These are phyloP conservation scores for Neonectria magnoliae DNA, from an alignment of 2,329 filamentous ascomycete species.

Conservation along the genomic window DNA sequence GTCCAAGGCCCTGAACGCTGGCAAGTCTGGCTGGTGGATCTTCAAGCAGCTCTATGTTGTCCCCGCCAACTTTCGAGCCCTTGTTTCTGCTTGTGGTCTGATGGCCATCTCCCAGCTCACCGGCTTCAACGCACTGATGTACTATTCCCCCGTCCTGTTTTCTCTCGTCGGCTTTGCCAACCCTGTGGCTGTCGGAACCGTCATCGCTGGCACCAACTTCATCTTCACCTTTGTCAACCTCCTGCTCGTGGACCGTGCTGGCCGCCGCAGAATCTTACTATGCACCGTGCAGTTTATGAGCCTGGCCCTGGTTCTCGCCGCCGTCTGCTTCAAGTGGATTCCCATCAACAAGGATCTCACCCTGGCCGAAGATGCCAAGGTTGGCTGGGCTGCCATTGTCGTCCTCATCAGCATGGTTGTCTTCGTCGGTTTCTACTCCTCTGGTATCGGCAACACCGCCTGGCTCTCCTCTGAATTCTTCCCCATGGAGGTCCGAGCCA, in stretches of 20 bases:
- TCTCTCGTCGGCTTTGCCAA: conserved; percentile 60
- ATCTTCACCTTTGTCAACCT: conserved; percentile 61
- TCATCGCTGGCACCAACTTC: conserved; percentile 58
- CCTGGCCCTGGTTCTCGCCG: conserved; percentile 52
- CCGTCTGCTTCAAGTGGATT: conserved; percentile 53
- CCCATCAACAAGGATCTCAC: conserved; percentile 55
- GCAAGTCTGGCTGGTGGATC: conserved; percentile 53
- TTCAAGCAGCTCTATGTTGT: conserved; percentile 57
- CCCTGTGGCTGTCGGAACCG: conserved; percentile 56
- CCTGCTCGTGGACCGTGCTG: conserved; percentile 55
- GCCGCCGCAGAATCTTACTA: conserved; percentile 56
- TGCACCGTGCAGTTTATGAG: conserved; percentile 57
- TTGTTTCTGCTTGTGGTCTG: conserved; percentile 59
- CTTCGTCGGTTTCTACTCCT: conserved; percentile 50
- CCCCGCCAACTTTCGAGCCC: conserved; percentile 55
- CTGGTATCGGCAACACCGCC: conserved; percentile 57
- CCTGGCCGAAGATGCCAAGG: conserved; percentile 46
- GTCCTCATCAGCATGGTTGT: conserved; percentile 50
- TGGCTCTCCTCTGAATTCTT: conserved; percentile 60
- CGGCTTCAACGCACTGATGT: conserved; percentile 63
- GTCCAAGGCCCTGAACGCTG: conserved; percentile 50
- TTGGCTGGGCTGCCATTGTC: conserved; percentile 52
- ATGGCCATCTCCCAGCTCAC: conserved; percentile 63
- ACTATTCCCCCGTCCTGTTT: conserved; percentile 62
- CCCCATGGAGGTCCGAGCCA: conserved; percentile 58